phyloP scores from a whole-genome alignment of 805 yeast genomes.

The Yarrowia alimentaria region DNA sequence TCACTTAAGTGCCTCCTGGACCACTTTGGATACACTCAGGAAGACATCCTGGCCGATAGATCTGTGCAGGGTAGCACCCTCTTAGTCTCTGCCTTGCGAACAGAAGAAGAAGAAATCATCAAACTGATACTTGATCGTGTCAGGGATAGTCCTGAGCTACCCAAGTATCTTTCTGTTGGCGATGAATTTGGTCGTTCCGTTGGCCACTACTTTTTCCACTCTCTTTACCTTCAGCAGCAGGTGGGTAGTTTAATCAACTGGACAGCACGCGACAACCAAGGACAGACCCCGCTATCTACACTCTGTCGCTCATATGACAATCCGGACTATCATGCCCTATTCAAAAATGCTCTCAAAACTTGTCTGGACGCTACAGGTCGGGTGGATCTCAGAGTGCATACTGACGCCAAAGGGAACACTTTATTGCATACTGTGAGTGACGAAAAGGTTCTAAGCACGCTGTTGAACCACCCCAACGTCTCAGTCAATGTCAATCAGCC shows the following conservation, averaged over 20 bases:
- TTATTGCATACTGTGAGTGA: conserved; percentile 66
- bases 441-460: conserved; percentile 32
- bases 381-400: conserved; percentile 50
- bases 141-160: conserved; percentile 46
- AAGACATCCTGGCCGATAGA: conserved; percentile 64
- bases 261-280: conserved; percentile 60
- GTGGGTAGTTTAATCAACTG: conserved; percentile 68
- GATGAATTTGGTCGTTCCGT: conserved; percentile 59
- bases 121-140: conserved; percentile 30
- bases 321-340: conserved; percentile 52
- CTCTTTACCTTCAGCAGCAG: conserved; percentile 48
- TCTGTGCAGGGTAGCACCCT: conserved; percentile 56
- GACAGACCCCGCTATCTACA: conserved; percentile 76
- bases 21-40: conserved; percentile 54
- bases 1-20: conserved; percentile 50
- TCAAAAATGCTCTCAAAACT: conserved; percentile 46
- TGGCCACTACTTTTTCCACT: conserved; percentile 72
- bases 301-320: conserved; percentile 81
- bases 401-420: conserved; percentile 72
- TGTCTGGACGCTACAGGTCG: conserved; percentile 39
- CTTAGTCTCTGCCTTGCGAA: conserved; percentile 54
- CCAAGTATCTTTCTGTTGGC: conserved; percentile 47
- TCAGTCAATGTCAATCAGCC: conserved; percentile 55
- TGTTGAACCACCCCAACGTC: conserved; percentile 10
- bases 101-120: conserved; percentile 50